These are phyloP conservation scores for Ballota nigra DNA, from an alignment of 257 asterid species.

Conservation along the genomic window DNA sequence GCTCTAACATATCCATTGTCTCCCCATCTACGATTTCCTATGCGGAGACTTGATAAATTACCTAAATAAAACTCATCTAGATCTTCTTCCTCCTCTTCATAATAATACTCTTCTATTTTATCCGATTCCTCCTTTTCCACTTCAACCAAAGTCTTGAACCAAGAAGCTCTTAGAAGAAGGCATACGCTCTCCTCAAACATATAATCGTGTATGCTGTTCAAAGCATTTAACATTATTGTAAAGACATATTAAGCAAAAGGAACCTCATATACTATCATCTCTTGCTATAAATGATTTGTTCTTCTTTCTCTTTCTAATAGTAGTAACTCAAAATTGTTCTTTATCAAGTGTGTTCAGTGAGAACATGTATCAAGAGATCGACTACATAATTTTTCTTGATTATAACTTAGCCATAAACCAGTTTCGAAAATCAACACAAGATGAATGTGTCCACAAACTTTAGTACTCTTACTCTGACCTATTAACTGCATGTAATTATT, in stretches of 20 bases:
- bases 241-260: neutral
- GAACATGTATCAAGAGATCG: neutral
- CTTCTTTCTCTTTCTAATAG: neutral
- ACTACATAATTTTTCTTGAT: neutral
- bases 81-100: conserved; percentile 57
- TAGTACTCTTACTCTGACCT: neutral
- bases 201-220: conserved; percentile 67
- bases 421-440: neutral
- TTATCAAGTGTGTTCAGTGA: neutral
- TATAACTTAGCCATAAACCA: neutral
- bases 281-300: neutral
- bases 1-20: conserved; percentile 75
- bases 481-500: neutral
- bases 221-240: neutral
- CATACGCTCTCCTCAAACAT: conserved; percentile 95
- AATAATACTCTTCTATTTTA: conserved; percentile 46
- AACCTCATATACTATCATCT: neutral
- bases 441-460: neutral
- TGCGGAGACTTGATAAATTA: conserved; percentile 51
- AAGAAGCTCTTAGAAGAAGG: conserved; percentile 87
- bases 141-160: conserved; percentile 73
- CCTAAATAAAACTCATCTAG: conserved; percentile 48
- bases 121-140: conserved; percentile 59
- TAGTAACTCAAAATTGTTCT: neutral
- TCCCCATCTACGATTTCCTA: conserved; percentile 86